These are phyloP conservation scores for Vanderwaltozyma verrucispora DNA, from an alignment of 805 yeast genomes.

Conservation along the genomic window DNA sequence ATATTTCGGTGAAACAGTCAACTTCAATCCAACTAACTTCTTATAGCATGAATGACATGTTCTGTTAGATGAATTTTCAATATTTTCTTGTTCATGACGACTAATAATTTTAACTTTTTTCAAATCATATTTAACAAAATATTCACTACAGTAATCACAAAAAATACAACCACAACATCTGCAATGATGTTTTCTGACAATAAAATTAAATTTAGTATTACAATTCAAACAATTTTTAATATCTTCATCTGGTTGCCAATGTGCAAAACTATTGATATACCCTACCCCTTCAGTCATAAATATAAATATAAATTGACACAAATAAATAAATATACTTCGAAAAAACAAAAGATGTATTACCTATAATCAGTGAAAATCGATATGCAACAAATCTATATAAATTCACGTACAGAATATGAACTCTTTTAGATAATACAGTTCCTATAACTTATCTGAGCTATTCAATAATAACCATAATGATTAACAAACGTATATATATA, in stretches of 20 bases:
- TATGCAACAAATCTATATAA: too few relatives aligned
- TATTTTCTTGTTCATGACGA: constrained; percentile 8
- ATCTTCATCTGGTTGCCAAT: constrained; percentile 26
- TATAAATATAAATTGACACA: too few relatives aligned
- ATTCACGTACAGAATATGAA: too few relatives aligned
- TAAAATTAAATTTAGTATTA: constrained; percentile 34
- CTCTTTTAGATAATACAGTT: too few relatives aligned
- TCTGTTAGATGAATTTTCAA: constrained; percentile 41
- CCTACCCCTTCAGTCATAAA: not conserved
- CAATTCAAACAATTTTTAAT: constrained; percentile 38
- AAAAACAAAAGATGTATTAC: too few relatives aligned
- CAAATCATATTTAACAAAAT: constrained; percentile 20
- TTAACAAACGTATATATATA: too few relatives aligned
- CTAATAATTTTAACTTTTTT: constrained; percentile 20
- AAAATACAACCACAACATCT: constrained; percentile 58
- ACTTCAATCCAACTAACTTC: constrained; percentile 30
- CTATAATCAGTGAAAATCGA: too few relatives aligned
- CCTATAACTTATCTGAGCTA: too few relatives aligned
- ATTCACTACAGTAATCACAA: constrained; percentile 33
- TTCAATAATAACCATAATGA: too few relatives aligned
- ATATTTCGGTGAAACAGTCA: constrained; percentile 6
- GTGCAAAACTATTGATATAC: constrained; percentile 15
- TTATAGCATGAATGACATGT: constrained; percentile 50
- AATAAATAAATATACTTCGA: too few relatives aligned
- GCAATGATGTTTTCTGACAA: constrained; percentile 58